A percentile compares a stretch with the other conserved stretches of the same genome.
phyloP scores from a whole-genome alignment of 192 early-diverging fungal species.

The Backusella liffmaniae region DNA sequence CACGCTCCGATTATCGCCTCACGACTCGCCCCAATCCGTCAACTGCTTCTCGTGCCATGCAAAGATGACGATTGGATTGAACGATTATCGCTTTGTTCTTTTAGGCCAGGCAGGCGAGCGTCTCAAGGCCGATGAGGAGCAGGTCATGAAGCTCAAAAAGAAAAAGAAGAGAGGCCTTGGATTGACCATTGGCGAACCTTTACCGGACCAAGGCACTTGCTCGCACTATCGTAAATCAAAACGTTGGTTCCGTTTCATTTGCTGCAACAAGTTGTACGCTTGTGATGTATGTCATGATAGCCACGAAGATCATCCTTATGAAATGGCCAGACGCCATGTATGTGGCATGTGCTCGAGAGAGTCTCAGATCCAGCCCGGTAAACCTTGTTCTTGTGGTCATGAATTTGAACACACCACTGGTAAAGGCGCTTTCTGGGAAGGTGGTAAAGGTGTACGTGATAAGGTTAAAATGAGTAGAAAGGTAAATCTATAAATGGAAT shows the following conservation, averaged over 20 bases:
- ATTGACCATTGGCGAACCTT: constrained; percentile 62
- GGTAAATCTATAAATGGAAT: constrained; percentile 33
- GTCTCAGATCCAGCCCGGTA: constrained; percentile 52
- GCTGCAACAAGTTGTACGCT: constrained; percentile 79
- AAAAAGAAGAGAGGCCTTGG: constrained; percentile 39
- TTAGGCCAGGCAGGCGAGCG: constrained; percentile 30
- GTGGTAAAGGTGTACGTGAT: constrained; percentile 83
- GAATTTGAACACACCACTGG: constrained; percentile 51
- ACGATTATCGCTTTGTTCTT: constrained; percentile 58
- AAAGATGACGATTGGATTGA: constrained; percentile 44
- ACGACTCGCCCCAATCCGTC: constrained; percentile 41
- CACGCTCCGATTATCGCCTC: constrained; percentile 39
- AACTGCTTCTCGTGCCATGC: constrained; percentile 45
- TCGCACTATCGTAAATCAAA: constrained; percentile 75
- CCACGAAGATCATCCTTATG: constrained; percentile 60
- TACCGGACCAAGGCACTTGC: constrained; percentile 80
- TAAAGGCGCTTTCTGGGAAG: constrained; percentile 85
- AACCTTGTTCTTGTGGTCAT: constrained; percentile 65
- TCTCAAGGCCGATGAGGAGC: constrained; percentile 18
- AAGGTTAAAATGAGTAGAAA: constrained; percentile 71
- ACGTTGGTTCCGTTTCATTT: constrained; percentile 92
- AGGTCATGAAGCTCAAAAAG: constrained; percentile 42
- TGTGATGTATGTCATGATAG: constrained; percentile 88
- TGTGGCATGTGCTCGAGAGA: constrained; percentile 87
- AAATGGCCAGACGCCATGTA: constrained; percentile 76